Percentiles rank a stretch among this genome's conserved stretches.
Conservation (phyloP, 1,284 basidiomycete species). For the Athelia psychrophila region DNA sequence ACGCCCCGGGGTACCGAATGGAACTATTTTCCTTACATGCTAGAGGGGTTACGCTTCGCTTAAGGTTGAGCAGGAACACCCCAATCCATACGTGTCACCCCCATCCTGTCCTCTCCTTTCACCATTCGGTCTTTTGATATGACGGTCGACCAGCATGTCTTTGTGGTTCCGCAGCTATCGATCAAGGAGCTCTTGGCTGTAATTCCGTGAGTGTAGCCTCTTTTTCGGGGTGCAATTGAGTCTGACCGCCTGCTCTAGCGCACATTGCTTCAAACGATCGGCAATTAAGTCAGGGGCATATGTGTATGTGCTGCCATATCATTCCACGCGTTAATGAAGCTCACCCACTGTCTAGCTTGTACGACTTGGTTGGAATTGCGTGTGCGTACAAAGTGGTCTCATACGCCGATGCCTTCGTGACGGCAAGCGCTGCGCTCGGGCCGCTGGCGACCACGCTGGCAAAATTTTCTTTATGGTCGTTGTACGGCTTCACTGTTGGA, state of each 20-base stretch:
- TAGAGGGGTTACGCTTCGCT: too few species aligned
- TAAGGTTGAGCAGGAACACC: too few species aligned
- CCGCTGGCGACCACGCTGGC: constrained; percentile 47
- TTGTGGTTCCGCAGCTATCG: constrained; percentile 58
- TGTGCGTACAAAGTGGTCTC: constrained; percentile 55
- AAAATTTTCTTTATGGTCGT: constrained; percentile 57
- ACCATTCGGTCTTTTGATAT: not conserved
- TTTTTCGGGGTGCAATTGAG: not conserved
- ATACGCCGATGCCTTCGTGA: constrained; percentile 53
- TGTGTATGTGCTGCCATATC: constrained; percentile 48
- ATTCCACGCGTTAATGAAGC: not conserved
- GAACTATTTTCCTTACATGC: too few species aligned
- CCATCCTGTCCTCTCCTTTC: too few species aligned
- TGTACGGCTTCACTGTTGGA: constrained; percentile 65
- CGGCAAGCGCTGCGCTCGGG: constrained; percentile 43
- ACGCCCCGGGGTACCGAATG: too few species aligned
- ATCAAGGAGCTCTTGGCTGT: constrained; percentile 70
- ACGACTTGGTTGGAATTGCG: constrained; percentile 59
- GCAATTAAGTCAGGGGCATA: constrained; percentile 83
- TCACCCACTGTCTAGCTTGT: constrained; percentile 32
- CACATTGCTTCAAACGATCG: constrained; percentile 64
- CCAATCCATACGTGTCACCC: not conserved
- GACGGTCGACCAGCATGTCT: constrained; percentile 39
- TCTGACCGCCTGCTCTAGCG: not conserved
- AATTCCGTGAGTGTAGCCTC: constrained; percentile 54